Base-by-base conservation (phyloP, 352 stramenopile species). In the Lagenidium giganteum region DNA sequence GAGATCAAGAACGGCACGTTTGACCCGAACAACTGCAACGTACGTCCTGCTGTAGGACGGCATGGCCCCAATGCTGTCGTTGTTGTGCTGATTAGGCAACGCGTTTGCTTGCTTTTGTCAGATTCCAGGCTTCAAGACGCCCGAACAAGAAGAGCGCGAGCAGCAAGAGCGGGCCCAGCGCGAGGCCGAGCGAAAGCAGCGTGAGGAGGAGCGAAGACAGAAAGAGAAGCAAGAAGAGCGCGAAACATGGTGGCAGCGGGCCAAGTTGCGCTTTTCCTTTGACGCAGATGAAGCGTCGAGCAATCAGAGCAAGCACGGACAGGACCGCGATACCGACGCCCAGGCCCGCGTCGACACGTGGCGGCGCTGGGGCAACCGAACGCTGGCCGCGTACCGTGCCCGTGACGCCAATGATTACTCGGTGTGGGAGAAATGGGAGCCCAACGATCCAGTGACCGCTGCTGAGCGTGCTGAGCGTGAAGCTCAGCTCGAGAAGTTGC, bases 331-430 rank as follows among this genome's bases (percentile, higher is more conserved):
- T n/a, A n/a, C n/a, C n/a, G n/a, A n/a, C n/a, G n/a, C n/a, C n/a
- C n/a, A n/a, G n/a, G n/a, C n/a, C n/a, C n/a, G n/a, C n/a, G n/a
- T n/a, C n/a, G n/a, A n/a, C 27, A 60, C 36, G 27, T 54, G 57
- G 14, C 39, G 43, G 8, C 49, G 36, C 9, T 83, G 50, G 48
- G 64, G 57, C 5, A 85, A 75, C 29, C 75, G 72, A 17, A 49
- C 76, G 4, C 46, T 86, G 2, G 54, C 54, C 6, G 68, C 73
- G 25, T 84, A 83, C 51, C 83, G 82, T 35, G 50, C 65, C 8
- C 67, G 69, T 3, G 75, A 87, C 35, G 71, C 67, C 24, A 87
- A 84, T 40, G 71, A 85, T 57, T 87, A 86, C 58, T 87, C 75
- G 6, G 14, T 70, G n/a, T 87, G 75, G 75, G 18, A 57, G 13